Conservation (phyloP, 108 stramenopile species). For the Cylindrotheca fusiformis region DNA sequence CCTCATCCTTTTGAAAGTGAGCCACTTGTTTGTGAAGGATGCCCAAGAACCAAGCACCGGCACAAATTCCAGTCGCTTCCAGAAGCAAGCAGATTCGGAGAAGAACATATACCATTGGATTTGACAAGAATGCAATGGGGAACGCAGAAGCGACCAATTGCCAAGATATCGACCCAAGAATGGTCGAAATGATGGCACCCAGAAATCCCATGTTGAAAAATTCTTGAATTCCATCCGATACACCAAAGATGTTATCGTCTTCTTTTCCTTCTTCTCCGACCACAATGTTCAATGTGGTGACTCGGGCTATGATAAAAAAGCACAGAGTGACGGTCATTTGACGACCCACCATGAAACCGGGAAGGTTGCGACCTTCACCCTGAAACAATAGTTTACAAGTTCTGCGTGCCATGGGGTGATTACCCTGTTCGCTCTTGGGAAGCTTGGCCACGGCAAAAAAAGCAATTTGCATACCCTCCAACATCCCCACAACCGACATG, state of each 20-base stretch:
- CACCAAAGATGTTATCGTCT: constrained; percentile 70
- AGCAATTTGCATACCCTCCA: too few relatives aligned
- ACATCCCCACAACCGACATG: too few relatives aligned
- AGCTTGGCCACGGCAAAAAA: constrained; percentile 77
- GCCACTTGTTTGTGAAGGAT: constrained; percentile 35
- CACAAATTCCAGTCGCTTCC: constrained; percentile 60
- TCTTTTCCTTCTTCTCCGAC: too few relatives aligned
- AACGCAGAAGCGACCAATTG: too few relatives aligned
- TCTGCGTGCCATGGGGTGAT: constrained; percentile 40
- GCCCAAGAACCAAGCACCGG: too few relatives aligned
- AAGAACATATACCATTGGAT: constrained; percentile 50
- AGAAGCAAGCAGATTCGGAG: constrained; percentile 44
- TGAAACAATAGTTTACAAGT: constrained; percentile 51
- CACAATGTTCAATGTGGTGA: too few relatives aligned
- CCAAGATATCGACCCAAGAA: constrained; percentile 74
- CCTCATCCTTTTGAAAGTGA: constrained; percentile 55
- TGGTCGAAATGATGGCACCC: constrained; percentile 82
- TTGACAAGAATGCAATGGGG: constrained; percentile 58
- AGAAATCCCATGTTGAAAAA: constrained; percentile 82
- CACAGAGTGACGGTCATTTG: too few relatives aligned
- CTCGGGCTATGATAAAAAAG: constrained; percentile 73
- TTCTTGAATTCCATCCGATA: constrained; percentile 55
- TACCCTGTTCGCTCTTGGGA: constrained; percentile 34
- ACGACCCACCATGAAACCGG: too few relatives aligned
- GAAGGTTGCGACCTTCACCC: constrained; percentile 50